Evolutionary conservation across 495 filamentous ascomycete species (phyloP).

Genomic region (Penicillium waksmanii): DNA sequence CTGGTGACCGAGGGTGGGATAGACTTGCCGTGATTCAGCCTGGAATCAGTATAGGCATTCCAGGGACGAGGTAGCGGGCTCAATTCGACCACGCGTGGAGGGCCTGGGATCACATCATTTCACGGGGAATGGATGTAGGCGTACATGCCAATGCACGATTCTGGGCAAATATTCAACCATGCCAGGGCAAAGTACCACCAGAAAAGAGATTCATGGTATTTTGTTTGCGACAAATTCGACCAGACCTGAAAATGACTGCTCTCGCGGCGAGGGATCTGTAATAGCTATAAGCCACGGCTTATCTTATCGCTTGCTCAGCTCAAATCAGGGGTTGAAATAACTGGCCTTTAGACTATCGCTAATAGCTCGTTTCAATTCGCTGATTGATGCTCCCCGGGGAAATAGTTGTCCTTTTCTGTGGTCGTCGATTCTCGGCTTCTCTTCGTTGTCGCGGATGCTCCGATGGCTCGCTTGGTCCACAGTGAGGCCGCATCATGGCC

Average conservation of each 20-base stretch:
- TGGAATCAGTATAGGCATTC: background rate
- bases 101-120: too few species aligned
- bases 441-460: background rate
- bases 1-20: background rate
- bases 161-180: too few species aligned
- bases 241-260: background rate
- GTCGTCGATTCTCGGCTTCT: background rate
- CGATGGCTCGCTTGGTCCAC: background rate
- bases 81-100: too few species aligned
- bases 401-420: background rate
- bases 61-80: too few species aligned
- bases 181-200: too few species aligned
- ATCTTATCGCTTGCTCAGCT: background rate
- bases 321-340: background rate
- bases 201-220: too few species aligned
- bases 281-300: background rate
- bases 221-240: too few species aligned
- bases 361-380: background rate
- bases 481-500: background rate
- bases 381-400: background rate
- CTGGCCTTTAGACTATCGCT: background rate
- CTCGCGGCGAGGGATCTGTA: background rate
- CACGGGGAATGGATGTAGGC: too few species aligned
- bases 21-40: background rate
- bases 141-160: too few species aligned